Conservation (phyloP, 345 rosid genomes). For the Microthlaspi erraticum region DNA sequence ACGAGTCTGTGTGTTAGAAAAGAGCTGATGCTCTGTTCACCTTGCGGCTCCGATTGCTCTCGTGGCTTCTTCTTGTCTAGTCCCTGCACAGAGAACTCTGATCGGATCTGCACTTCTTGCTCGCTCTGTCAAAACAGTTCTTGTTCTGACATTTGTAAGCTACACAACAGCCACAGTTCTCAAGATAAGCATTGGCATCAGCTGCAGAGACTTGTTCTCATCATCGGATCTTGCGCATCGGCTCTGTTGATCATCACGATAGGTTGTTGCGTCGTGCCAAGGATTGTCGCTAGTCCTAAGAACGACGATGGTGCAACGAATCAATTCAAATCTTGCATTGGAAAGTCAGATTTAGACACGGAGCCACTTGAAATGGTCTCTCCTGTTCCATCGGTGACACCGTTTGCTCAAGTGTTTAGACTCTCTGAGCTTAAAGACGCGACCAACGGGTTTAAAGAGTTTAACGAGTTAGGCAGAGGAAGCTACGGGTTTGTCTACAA, state of each 20-base stretch:
- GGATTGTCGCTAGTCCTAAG: conserved; percentile 36
- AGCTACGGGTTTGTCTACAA: conserved; percentile 92
- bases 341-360: conserved; percentile 58
- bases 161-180: conserved; percentile 48
- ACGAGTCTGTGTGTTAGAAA: conserved; percentile 68
- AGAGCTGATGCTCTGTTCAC: conserved; percentile 72
- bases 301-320: conserved; percentile 54
- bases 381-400: conserved; percentile 49
- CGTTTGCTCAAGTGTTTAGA: conserved; percentile 77
- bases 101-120: conserved; percentile 79
- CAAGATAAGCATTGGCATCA: conserved; percentile 60
- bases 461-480: conserved; percentile 89
- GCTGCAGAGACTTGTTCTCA: conserved; percentile 48
- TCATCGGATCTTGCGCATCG: conserved; percentile 53
- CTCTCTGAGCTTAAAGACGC: conserved; percentile 90
- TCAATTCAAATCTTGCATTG: conserved; percentile 61
- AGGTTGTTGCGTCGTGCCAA: conserved; percentile 60
- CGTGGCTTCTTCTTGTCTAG: conserved; percentile 82
- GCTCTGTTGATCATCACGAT: conserved; percentile 54
- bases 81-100: conserved; percentile 64
- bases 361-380: conserved; percentile 46
- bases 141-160: conserved; percentile 68
- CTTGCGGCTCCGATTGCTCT: conserved; percentile 81
- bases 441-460: conserved; percentile 93
- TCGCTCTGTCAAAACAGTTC: conserved; percentile 95